A percentile compares a stretch with the other conserved stretches of the same genome.
Evolutionary conservation across 495 filamentous ascomycete genomes (phyloP).

Genomic region (Margaritispora aquatica): DNA sequence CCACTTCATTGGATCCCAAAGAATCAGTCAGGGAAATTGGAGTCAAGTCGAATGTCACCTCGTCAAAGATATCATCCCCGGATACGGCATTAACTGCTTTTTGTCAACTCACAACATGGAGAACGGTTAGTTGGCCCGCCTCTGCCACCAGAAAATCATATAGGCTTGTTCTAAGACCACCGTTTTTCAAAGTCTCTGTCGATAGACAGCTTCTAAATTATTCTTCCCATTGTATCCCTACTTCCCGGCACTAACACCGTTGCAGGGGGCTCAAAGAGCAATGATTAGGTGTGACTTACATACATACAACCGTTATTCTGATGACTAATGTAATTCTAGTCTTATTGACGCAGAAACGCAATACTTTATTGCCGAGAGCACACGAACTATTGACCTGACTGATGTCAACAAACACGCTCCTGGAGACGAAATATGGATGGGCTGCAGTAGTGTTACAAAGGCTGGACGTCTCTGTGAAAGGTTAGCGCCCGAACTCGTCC

Average conservation of each 20-base stretch:
- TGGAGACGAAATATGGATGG: conserved; percentile 38
- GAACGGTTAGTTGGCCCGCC: too few species aligned
- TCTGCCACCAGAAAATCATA: too few species aligned
- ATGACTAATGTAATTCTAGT: conserved; percentile 11
- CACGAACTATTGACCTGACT: conserved; percentile 33
- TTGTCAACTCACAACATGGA: conserved; percentile 47
- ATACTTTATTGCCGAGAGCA: conserved; percentile 51
- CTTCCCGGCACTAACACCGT: too few species aligned
- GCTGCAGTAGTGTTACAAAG: conserved; percentile 34
- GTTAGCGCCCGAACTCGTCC: not conserved
- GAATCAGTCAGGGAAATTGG: conserved; percentile 28
- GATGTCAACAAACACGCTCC: conserved; percentile 27
- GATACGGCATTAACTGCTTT: conserved; percentile 60
- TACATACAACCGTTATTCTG: too few species aligned
- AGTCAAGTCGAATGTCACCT: conserved; percentile 40
- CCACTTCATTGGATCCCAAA: conserved; percentile 4
- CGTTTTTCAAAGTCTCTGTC: too few species aligned
- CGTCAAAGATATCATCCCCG: conserved; percentile 39
- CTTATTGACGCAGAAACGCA: conserved; percentile 35
- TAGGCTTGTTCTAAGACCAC: too few species aligned
- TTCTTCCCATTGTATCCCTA: too few species aligned
- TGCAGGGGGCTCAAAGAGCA: conserved; percentile 42
- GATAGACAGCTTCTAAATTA: too few species aligned
- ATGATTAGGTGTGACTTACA: conserved; percentile 31
- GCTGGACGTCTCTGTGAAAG: conserved; percentile 41